Evolutionary conservation across 768 basidiomycete genomes (phyloP).

Genomic region (Leccinum barrowsii): DNA sequence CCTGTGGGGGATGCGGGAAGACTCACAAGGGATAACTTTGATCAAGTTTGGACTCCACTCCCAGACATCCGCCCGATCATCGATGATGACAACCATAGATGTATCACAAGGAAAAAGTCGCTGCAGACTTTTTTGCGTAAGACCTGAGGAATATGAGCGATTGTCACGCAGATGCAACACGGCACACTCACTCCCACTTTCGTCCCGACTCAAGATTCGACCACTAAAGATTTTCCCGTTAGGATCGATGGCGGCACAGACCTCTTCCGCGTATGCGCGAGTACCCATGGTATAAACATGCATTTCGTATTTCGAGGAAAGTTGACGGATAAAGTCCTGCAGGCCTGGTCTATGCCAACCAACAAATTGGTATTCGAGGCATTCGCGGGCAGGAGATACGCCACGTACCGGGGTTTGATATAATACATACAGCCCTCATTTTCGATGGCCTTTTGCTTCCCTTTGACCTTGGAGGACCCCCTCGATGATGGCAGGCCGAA

Average conservation of each 20-base stretch:
- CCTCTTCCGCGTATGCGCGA: constrained; percentile 92
- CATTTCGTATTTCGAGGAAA: constrained; percentile 89
- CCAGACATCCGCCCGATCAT: constrained; percentile 98
- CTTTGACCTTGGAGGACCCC: constrained; percentile 41
- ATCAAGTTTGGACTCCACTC: constrained; percentile 95
- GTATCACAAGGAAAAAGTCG: constrained; percentile 95
- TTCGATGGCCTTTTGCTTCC: constrained; percentile 63
- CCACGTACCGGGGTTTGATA: constrained; percentile 87
- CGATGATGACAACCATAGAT: constrained; percentile 98
- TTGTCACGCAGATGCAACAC: neutral
- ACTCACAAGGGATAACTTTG: constrained; percentile 92
- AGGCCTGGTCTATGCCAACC: constrained; percentile 66
- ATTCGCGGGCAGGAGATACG: neutral
- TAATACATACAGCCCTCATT: constrained; percentile 92
- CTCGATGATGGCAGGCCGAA: constrained; percentile 48
- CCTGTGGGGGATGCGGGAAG: neutral
- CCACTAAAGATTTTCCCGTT: constrained; percentile 81
- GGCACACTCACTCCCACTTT: constrained; percentile 82
- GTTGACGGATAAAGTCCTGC: constrained; percentile 66
- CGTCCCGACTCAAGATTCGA: constrained; percentile 87
- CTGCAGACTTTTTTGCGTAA: constrained; percentile 89
- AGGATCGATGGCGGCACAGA: constrained; percentile 92
- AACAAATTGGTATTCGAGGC: neutral
- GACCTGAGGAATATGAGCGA: constrained; percentile 44
- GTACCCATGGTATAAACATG: constrained; percentile 99